These are phyloP conservation scores for Coix lacrymajobi DNA, from an alignment of 176 grass and related monocot species.

Conservation along the genomic window DNA sequence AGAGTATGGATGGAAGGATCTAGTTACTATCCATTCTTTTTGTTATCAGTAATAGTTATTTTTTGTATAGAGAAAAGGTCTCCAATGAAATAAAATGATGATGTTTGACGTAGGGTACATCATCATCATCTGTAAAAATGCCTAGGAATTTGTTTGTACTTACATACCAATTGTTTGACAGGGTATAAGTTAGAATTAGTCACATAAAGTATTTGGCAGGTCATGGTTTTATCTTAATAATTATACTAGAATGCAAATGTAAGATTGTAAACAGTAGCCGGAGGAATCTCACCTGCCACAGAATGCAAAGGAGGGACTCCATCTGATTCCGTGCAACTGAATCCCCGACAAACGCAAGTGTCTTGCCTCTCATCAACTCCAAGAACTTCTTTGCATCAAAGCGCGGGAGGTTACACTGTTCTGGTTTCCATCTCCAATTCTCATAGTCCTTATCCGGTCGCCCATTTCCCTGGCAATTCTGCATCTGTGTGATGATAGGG, in stretches of 20 bases:
- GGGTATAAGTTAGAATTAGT: not conserved
- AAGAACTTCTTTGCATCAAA: constrained; percentile 81
- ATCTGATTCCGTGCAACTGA: constrained; percentile 95
- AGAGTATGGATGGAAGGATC: not conserved
- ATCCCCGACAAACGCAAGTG: constrained; percentile 84
- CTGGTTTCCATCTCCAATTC: constrained; percentile 90
- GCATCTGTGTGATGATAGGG: constrained; percentile 84
- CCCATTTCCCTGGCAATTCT: constrained; percentile 93
- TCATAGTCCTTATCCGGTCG: constrained; percentile 84
- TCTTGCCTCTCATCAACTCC: constrained; percentile 91
- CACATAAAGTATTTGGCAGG: not conserved
- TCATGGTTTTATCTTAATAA: not conserved
- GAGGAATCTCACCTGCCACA: constrained; percentile 71
- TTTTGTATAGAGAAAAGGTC: not conserved
- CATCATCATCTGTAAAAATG: constrained; percentile 14
- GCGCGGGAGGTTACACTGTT: constrained; percentile 60
- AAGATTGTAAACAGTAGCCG: not conserved
- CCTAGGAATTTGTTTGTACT: not conserved
- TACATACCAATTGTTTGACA: not conserved
- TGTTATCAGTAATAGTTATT: not conserved
- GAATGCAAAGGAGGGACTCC: constrained; percentile 89
- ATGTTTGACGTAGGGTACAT: not conserved
- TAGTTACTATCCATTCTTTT: not conserved
- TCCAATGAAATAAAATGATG: not conserved
- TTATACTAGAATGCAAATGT: not conserved